Evolutionary conservation across 2,329 filamentous ascomycete species (phyloP).

Genomic region (Colletotrichum gigasporum): DNA sequence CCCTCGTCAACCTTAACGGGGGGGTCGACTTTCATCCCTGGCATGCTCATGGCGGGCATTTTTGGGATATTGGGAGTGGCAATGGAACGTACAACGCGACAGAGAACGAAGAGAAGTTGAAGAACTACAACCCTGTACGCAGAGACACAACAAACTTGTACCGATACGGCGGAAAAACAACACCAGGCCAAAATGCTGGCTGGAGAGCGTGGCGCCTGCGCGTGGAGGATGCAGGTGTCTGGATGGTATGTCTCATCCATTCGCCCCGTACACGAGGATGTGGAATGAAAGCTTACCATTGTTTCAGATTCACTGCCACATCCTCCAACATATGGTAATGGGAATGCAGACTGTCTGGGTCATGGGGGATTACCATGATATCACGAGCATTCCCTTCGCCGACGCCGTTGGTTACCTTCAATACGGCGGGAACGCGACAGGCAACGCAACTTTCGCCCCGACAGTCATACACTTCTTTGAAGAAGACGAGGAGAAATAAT

Average conservation of each 20-base stretch:
- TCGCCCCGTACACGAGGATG: not conserved
- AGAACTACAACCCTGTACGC: slow-evolving; percentile 44
- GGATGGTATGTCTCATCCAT: slow-evolving; percentile 52
- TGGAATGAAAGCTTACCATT: not conserved
- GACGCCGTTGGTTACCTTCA: slow-evolving; percentile 50
- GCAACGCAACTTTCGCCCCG: slow-evolving; percentile 41
- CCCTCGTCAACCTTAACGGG: slow-evolving; percentile 42
- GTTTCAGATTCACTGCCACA: slow-evolving; percentile 63
- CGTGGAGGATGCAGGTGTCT: slow-evolving; percentile 62
- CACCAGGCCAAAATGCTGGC: slow-evolving; percentile 53
- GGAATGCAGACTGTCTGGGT: slow-evolving; percentile 46
- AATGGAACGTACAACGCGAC: slow-evolving; percentile 61
- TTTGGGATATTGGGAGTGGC: slow-evolving; percentile 62
- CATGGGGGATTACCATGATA: slow-evolving; percentile 37
- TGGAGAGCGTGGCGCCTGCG: slow-evolving; percentile 70
- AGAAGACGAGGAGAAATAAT: not conserved
- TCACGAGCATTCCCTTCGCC: slow-evolving; percentile 38
- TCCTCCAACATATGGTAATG: slow-evolving; percentile 67
- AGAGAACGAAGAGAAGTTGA: slow-evolving; percentile 53
- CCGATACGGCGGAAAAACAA: slow-evolving; percentile 55
- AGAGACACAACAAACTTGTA: slow-evolving; percentile 65
- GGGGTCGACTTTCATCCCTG: slow-evolving; percentile 60
- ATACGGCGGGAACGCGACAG: slow-evolving; percentile 56
- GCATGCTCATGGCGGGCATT: slow-evolving; percentile 64
- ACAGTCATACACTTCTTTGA: slow-evolving; percentile 32